Evolutionary conservation across 2,329 filamentous ascomycete species (phyloP), one percentile per base, ranked within the genome.

Genomic region (Juglanconis oblonga): DNA sequence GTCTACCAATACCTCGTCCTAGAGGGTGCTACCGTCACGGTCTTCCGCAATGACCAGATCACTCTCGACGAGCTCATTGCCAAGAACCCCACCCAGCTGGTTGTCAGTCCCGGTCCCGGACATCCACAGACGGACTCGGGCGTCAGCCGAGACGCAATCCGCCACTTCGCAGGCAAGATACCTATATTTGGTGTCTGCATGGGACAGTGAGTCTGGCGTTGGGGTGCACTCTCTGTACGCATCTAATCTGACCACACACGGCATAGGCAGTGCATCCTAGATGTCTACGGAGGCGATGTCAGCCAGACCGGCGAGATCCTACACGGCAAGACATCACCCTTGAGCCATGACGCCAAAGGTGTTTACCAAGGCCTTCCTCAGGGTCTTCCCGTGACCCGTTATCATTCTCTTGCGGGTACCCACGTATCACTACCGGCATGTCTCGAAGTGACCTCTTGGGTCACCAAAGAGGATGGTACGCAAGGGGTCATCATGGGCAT

Each of bases 111-210:
- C 24, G 95, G 95, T 1, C 96, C 95, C 10, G 95, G 95, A 40
- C 96, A 99, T 76, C 95, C 95, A 45, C 81, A 85, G 66, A 92
- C 87, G 52, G 96, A 99, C 77, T 93, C 95, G 24, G 96, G 95
- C 59, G 86, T 99, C 70, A 97, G 93, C 75, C 92, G 92, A 71
- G 91, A 91, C 75, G 93, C 92, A 47, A 97, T 99, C 70, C 82
- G 87, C 68, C 82, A 97, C 74, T 99, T 98, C 74, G 87, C 89
- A 35, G 95, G 95, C 67, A 98, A 97, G 77, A 91, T 99, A 52
- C 95, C 95, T 10, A 87, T 99, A 13, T 85, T 99, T 55, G 95
- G 95, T n/a, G 95, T 99, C 35, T 99, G 95, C 72, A 98, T 99
- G 94, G 95, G 95, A 67, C 89, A 97, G 87, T 90, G 75, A 81